Evolutionary conservation across 73 alveolate genomes (phyloP).

Genomic region (Tetrahymena elliotti): DNA sequence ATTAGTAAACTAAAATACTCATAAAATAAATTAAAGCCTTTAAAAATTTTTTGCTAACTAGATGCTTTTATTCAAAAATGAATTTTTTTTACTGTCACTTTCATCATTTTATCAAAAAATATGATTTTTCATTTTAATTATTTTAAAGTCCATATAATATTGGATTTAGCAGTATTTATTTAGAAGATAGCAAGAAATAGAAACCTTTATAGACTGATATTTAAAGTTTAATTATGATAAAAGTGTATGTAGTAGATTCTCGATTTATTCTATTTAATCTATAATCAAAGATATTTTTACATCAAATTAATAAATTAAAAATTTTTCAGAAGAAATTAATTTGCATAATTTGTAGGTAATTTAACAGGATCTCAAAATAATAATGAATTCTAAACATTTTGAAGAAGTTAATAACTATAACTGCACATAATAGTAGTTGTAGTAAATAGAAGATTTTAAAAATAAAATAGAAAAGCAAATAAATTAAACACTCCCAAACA

Average conservation of each 20-base stretch:
- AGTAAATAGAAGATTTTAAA: background rate
- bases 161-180: too few species aligned
- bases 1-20: too few species aligned
- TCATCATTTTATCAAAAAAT: too few species aligned
- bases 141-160: too few species aligned
- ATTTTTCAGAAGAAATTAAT: background rate
- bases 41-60: too few species aligned
- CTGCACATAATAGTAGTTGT: background rate
- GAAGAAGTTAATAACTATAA: background rate
- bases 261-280: background rate
- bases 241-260: background rate
- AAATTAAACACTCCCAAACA: background rate
- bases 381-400: background rate
- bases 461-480: background rate
- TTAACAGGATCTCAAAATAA: background rate
- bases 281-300: background rate
- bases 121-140: too few species aligned
- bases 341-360: background rate
- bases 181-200: too few species aligned
- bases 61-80: too few species aligned
- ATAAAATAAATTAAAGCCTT: too few species aligned
- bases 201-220: background rate
- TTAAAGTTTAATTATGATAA: too few species aligned
- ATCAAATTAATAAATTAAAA: too few species aligned
- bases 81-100: too few species aligned